These are phyloP conservation scores for Apiotrichum laibachii DNA, from an alignment of 1,284 basidiomycete species.

Conservation along the genomic window DNA sequence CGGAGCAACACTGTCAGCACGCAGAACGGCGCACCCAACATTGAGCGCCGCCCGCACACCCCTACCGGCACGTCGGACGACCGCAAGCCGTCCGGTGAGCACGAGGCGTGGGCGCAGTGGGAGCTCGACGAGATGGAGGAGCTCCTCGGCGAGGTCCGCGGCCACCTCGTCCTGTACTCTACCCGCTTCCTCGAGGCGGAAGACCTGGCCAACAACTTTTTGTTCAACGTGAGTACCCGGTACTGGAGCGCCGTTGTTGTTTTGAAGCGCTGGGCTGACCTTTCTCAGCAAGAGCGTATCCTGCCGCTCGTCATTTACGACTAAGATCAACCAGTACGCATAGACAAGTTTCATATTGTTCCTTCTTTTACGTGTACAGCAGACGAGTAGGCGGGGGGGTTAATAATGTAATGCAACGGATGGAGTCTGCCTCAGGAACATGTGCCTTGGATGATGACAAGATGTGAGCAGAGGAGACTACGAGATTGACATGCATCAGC, in stretches of 20 bases:
- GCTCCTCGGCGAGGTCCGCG: conserved; percentile 68
- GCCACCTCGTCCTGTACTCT: conserved; percentile 83
- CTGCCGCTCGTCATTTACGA: conserved; percentile 53
- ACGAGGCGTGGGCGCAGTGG: conserved; percentile 72
- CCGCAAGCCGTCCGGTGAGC: conserved; percentile 54
- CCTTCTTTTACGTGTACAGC: too few relatives aligned
- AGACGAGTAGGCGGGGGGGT: too few relatives aligned
- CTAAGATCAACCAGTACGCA: conserved; percentile 17
- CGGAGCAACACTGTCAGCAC: neutral
- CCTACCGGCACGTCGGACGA: conserved; percentile 2
- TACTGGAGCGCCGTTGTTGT: conserved; percentile 7
- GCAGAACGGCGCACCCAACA: neutral
- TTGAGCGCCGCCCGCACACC: neutral
- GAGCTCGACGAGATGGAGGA: conserved; percentile 86
- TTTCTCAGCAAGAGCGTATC: conserved; percentile 58
- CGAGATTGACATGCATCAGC: too few relatives aligned
- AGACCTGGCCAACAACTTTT: conserved; percentile 79
- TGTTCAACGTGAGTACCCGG: conserved; percentile 63
- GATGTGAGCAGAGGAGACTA: too few relatives aligned
- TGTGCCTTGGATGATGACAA: too few relatives aligned
- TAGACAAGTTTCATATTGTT: too few relatives aligned
- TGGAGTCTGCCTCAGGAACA: too few relatives aligned
- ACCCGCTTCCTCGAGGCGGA: conserved; percentile 81
- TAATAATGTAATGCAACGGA: too few relatives aligned
- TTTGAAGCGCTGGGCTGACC: neutral